Conservation (phyloP, 371 early-diverging fungal genomes). For the Haplosporangium sp. region DNA sequence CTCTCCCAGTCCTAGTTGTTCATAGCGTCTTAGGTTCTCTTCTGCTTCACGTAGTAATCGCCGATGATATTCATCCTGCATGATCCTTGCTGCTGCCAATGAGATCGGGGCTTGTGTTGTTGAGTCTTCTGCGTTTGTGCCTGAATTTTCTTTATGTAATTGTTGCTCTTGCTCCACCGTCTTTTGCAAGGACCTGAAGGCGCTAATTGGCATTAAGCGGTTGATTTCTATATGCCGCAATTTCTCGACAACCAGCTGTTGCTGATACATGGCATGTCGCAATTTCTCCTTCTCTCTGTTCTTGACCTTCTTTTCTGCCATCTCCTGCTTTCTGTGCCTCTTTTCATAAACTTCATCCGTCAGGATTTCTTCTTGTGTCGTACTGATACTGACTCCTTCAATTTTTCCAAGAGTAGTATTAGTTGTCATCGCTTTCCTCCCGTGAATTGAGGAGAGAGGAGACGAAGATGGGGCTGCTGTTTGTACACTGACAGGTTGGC, state of each 20-base stretch:
- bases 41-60: conserved; percentile 65
- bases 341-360: conserved; percentile 69
- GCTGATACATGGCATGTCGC: conserved; percentile 72
- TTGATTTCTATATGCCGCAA: conserved; percentile 66
- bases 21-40: conserved; percentile 64
- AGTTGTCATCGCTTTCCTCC: conserved; percentile 32
- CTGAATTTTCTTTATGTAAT: conserved; percentile 11
- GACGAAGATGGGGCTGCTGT: conserved; percentile 28
- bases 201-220: conserved; percentile 54
- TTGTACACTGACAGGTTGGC: conserved; percentile 42
- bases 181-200: conserved; percentile 38
- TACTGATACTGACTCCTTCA: conserved; percentile 8
- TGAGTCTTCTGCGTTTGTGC: conserved; percentile 6
- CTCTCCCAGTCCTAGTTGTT: conserved; percentile 61
- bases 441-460: conserved; percentile 15
- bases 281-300: conserved; percentile 75
- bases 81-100: conserved; percentile 28
- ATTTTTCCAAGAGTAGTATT: conserved; percentile 36
- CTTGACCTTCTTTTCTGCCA: conserved; percentile 74
- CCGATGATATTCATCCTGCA: conserved; percentile 60
- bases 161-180: conserved; percentile 22
- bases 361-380: conserved; percentile 52
- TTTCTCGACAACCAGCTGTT: conserved; percentile 69
- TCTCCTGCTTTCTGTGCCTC: conserved; percentile 72
- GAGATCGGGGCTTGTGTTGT: conserved; percentile 27